Percentiles rank a stretch among this genome's conserved stretches.
These are phyloP conservation scores for Trichoderma polysporum DNA, from an alignment of 2,329 filamentous ascomycete species.

Conservation along the genomic window DNA sequence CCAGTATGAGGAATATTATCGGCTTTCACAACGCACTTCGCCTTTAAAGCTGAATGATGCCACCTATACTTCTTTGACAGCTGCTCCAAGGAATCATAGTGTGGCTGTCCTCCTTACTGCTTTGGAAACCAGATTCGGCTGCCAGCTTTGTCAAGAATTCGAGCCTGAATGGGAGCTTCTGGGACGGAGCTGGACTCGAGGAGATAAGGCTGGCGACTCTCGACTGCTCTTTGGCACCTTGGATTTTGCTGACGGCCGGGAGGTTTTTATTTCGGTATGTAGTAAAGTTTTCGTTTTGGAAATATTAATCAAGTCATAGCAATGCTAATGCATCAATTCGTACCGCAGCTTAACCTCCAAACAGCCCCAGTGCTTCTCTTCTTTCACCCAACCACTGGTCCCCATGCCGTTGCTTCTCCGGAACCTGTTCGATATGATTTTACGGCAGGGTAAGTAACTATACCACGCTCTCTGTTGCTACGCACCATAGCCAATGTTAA, in stretches of 20 bases:
- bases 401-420: conserved; percentile 67
- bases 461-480: not conserved
- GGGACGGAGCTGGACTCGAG: conserved; percentile 81
- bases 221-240: conserved; percentile 78
- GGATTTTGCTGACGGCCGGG: conserved; percentile 83
- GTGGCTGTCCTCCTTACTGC: conserved; percentile 84
- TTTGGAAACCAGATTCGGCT: conserved; percentile 78
- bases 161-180: conserved; percentile 92
- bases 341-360: conserved; percentile 79
- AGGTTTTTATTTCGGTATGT: conserved; percentile 80
- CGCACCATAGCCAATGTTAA: conserved; percentile 2
- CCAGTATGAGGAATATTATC: conserved; percentile 69
- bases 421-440: conserved; percentile 85
- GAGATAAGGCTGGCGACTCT: conserved; percentile 72
- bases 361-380: conserved; percentile 88
- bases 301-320: not conserved
- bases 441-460: conserved; percentile 64
- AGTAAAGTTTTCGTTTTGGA: not conserved
- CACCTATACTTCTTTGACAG: conserved; percentile 72
- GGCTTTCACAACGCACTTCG: conserved; percentile 62
- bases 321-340: not conserved
- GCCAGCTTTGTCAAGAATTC: conserved; percentile 83
- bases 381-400: conserved; percentile 81
- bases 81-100: conserved; percentile 78
- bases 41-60: conserved; percentile 78